Evolutionary conservation across 2,329 filamentous ascomycete species (phyloP), one percentile per base, ranked within the genome.

Genomic region (Graphium sp.): DNA sequence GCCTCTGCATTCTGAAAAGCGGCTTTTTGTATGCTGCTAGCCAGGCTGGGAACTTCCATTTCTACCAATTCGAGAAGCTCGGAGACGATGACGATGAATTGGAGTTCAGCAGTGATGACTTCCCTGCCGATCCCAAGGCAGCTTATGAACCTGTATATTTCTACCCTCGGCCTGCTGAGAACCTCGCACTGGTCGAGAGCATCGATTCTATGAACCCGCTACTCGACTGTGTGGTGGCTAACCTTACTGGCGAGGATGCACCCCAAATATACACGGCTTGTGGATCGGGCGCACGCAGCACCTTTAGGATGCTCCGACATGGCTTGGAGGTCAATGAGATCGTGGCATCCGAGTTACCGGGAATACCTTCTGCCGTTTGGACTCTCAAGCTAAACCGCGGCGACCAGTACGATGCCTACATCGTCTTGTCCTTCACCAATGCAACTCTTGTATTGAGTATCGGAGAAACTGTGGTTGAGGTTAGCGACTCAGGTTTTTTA

Each of bases 1-100:
- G 71, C 45, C 66, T 99, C 24, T 83, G 84, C 48, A 93, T 98
- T 39, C 54, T 98, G 39, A 93, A 93, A 55, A 93, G 84, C 38
- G 91, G 89, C 17, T 98, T 93, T 46, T 65, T 98, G 8, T 98
- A 89, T 44, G 78, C 87, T 30, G 83, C 84, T 6, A 82, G 81
- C 43, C 87, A 98, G 50, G 84, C 79, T 37, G 89, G 91, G 18
- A 89, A 94, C 47, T 81, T 91, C 46, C 74, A 84, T 34, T 84
- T 98, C 40, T 98, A 95, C 50, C 87, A 95, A 47, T 92, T 99
- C 36, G 84, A 94, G 49, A 92, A 93, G 44, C 70, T 99, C 6
- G 91, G 87, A 23, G 89, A 98, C 36, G 87, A 95, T 41, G 84
- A 92, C 36, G 79, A 92, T 3, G 84, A 95, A 49, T 63, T 73